Base-by-base conservation (phyloP, 352 stramenopile genomes). In the Phytophthora tubulina region DNA sequence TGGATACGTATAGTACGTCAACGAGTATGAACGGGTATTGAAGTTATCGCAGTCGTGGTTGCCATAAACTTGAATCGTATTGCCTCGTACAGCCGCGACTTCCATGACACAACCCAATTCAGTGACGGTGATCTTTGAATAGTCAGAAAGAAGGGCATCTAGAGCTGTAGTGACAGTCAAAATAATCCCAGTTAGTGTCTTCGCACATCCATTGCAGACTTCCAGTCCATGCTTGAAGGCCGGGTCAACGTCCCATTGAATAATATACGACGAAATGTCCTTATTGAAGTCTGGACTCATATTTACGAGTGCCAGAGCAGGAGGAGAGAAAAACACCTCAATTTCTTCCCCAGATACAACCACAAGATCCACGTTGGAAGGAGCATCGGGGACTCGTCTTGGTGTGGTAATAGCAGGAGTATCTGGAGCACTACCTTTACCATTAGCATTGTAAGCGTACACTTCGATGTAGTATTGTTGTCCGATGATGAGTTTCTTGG, bases 241-340 rank as follows among this genome's bases (percentile, higher is more conserved):
- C 21, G 74, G 67, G 3, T 64, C 65, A 11, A 85, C 69, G 50
- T 98, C 91, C 92, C 93, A 98, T 72, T 98, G 94, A 3, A 98
- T 81, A 54, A 95, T 88, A 69, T 97, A 98, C 6, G 85, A 84
- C 30, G 81, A 86, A 46, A 98, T 98, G 55, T 97, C 91, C 46
- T 88, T 91, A 75, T 93, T 94, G 62, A 86, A 86, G 44, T 84
- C 81, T 8, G 87, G 83, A 41, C 76, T 88, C 51, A 89, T 76
- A 59, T 83, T 90, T 44, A 75, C 76, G 0, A 73, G 73, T 2
- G 77, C 67, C 5, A 93, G 58, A 0, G 75, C 49, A 11, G 96
- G 96, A 30, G 94, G 88, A 50, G 84, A 90, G 75, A 98, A 98
- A 31, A 93, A 95, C 6, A 98, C 89, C 63, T 98, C 86, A 11